A percentile compares a stretch with the other conserved stretches of the same genome.
phyloP scores from a whole-genome alignment of 1,284 basidiomycete species.

The Somion occarium region DNA sequence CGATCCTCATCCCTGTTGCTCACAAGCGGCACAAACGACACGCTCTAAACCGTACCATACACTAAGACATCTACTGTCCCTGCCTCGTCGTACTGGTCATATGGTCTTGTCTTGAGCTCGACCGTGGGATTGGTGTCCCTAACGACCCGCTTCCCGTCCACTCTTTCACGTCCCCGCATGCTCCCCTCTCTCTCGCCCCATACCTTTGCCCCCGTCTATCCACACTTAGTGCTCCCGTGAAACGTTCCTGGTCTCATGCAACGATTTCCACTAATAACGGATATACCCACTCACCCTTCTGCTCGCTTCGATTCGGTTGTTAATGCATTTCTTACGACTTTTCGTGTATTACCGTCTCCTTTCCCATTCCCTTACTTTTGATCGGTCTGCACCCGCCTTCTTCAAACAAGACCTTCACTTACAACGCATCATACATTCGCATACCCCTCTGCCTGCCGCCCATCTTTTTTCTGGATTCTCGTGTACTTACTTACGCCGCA shows the following conservation, averaged over 20 bases:
- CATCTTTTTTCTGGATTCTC: not conserved
- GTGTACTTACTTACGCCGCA: not conserved
- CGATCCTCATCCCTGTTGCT: constrained; percentile 8
- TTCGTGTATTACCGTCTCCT: not conserved
- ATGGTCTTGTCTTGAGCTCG: not conserved
- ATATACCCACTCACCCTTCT: not conserved
- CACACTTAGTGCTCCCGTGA: not conserved
- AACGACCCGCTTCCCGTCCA: constrained; percentile 11
- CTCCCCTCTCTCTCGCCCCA: not conserved
- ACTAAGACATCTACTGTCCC: not conserved
- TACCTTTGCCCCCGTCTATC: not conserved
- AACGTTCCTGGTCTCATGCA: not conserved
- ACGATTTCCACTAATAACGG: not conserved
- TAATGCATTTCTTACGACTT: not conserved
- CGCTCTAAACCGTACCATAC: constrained; percentile 5
- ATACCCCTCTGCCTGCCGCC: not conserved
- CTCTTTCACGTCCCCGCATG: constrained; percentile 2
- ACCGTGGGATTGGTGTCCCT: constrained; percentile 8
- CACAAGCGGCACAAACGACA: constrained; percentile 11
- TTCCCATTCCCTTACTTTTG: not conserved
- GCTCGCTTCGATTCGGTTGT: not conserved
- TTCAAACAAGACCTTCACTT: not conserved
- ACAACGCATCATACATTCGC: not conserved
- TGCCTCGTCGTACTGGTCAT: not conserved
- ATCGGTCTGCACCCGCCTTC: not conserved